phyloP scores from a whole-genome alignment of 176 grass and related monocot species.

The Cenchrus americanus region DNA sequence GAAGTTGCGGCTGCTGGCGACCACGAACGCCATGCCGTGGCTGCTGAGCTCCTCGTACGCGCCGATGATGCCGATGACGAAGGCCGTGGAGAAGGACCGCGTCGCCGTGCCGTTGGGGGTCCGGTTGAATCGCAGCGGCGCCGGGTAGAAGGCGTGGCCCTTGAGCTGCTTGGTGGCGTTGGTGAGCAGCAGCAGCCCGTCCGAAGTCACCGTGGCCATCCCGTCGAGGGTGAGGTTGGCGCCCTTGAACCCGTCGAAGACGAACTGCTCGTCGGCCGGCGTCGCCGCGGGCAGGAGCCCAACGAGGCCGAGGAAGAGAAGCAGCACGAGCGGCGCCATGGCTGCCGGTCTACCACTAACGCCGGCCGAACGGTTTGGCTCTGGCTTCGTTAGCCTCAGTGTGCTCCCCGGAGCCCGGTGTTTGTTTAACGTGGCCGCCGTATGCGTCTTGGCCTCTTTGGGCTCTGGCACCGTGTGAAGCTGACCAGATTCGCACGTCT shows the following conservation, averaged over 20 bases:
- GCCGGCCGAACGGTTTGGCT: neutral
- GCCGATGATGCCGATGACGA: conserved; percentile 78
- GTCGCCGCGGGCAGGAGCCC: neutral
- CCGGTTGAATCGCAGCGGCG: conserved; percentile 48
- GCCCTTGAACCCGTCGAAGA: conserved; percentile 65
- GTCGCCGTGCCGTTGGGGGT: conserved; percentile 53
- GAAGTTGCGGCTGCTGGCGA: conserved; percentile 58
- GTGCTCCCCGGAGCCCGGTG: neutral
- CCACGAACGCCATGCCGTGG: conserved; percentile 77
- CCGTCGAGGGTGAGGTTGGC: conserved; percentile 68
- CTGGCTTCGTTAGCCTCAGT: neutral
- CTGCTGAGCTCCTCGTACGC: conserved; percentile 62
- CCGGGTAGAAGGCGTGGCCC: conserved; percentile 71
- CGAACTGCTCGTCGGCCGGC: conserved; percentile 56
- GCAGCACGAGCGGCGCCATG: conserved; percentile 16
- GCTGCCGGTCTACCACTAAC: neutral
- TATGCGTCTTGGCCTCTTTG: neutral
- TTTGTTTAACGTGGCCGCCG: conserved; percentile 9
- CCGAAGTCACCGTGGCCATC: conserved; percentile 50
- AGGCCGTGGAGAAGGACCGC: conserved; percentile 75
- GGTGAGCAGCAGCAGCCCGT: conserved; percentile 60
- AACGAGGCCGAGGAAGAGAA: conserved; percentile 31
- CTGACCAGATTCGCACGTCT: conserved; percentile 6
- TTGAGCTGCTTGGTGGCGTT: conserved; percentile 70
- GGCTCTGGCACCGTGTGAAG: neutral